Conservation (phyloP, 306 rosid species). For the Prunus dulcis region DNA sequence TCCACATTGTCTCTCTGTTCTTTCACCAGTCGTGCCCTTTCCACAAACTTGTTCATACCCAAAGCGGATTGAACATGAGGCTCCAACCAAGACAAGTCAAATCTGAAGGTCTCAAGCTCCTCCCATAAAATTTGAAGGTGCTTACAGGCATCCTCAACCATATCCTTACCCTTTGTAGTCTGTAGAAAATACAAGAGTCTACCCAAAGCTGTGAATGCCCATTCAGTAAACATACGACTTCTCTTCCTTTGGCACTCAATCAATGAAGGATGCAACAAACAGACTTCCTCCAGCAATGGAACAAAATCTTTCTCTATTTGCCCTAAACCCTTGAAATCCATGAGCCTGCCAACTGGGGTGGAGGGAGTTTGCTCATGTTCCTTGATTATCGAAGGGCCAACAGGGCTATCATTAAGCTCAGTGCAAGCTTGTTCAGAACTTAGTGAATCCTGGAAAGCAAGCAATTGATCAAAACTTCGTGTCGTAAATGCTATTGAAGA, state of each 20-base stretch:
- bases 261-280: constrained; percentile 5
- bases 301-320: constrained; percentile 2
- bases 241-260: background rate
- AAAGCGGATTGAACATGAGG: constrained; percentile 4
- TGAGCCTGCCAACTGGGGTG: background rate
- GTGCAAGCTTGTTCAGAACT: background rate
- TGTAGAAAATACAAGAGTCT: constrained; percentile 3
- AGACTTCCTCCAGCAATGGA: constrained; percentile 13
- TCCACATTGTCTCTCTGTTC: background rate
- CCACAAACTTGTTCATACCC: constrained; percentile 2
- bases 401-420: background rate
- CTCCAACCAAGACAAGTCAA: constrained; percentile 10
- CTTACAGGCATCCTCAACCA: background rate
- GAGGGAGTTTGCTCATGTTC: background rate
- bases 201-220: constrained; percentile 18
- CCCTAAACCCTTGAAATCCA: constrained; percentile 12
- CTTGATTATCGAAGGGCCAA: background rate
- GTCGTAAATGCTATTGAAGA: too few relatives aligned
- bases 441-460: background rate
- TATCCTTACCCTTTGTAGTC: constrained; percentile 1
- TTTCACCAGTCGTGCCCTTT: background rate
- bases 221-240: background rate
- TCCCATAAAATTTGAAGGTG: constrained; percentile 10
- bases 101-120: background rate
- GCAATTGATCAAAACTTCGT: too few relatives aligned